A percentile compares a stretch with the other conserved stretches of the same genome.
Evolutionary conservation across 1,284 basidiomycete genomes (phyloP).

Genomic region (Sanghuangporus weigelae): DNA sequence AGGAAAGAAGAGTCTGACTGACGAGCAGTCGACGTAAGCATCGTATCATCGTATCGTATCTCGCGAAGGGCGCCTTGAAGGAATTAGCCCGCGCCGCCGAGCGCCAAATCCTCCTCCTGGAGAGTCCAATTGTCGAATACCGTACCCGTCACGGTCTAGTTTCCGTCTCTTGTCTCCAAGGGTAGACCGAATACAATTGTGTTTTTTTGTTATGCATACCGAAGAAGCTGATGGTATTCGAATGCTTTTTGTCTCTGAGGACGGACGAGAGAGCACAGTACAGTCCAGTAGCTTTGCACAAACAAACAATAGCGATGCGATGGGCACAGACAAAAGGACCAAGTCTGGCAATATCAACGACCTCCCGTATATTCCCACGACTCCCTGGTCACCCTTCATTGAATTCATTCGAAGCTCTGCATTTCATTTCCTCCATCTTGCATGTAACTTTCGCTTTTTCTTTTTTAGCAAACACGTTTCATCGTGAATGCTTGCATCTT

Average conservation of each 20-base stretch:
- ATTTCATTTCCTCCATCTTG: background rate
- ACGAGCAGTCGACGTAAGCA: constrained; percentile 1
- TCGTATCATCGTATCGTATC: background rate
- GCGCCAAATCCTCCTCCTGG: background rate
- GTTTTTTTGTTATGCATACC: no score
- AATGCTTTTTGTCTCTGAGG: no score
- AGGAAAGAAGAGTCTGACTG: background rate
- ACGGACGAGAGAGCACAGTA: no score
- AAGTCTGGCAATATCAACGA: background rate
- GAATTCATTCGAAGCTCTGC: background rate
- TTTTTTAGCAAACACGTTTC: background rate
- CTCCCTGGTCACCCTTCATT: background rate
- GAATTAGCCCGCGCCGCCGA: background rate
- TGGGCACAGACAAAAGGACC: background rate
- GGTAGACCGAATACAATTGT: no score
- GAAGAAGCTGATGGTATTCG: no score
- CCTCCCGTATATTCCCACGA: background rate
- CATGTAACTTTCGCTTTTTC: background rate
- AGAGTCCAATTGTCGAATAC: constrained; percentile 4
- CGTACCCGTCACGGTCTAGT: background rate
- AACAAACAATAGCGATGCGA: no score
- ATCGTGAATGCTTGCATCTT: background rate
- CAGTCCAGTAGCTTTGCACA: no score
- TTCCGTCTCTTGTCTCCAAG: constrained; percentile 5
- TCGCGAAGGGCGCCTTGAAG: background rate